These are phyloP conservation scores for Fusarium cicatricum DNA, from an alignment of 2,329 filamentous ascomycete species.

Conservation along the genomic window DNA sequence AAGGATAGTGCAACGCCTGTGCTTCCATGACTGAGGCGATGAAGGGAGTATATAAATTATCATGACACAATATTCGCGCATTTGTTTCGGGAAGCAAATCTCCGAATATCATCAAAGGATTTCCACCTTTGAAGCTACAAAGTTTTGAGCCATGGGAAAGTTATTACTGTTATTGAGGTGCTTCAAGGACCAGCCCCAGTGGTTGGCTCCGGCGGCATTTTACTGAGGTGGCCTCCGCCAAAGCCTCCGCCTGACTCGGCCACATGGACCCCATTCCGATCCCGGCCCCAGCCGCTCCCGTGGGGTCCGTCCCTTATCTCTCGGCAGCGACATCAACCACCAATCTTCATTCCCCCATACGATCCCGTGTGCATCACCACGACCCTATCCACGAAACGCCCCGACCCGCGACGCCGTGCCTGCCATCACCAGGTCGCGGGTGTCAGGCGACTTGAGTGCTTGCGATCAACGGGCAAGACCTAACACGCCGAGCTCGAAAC, in stretches of 20 bases:
- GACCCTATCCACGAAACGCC: background rate
- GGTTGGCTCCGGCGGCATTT: slow-evolving; percentile 11
- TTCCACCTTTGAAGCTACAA: background rate
- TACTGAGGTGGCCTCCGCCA: slow-evolving; percentile 3
- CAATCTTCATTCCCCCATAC: slow-evolving; percentile 1
- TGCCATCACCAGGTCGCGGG: slow-evolving; percentile 3
- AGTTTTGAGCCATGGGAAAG: background rate
- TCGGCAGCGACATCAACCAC: slow-evolving; percentile 21
- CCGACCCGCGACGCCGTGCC: slow-evolving; percentile 10
- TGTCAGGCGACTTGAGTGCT: slow-evolving; percentile 17
- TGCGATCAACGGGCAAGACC: background rate
- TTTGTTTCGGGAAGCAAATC: background rate
- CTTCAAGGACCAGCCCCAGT: background rate
- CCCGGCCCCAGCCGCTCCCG: slow-evolving; percentile 14
- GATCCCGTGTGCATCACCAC: slow-evolving; percentile 18
- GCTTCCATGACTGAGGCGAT: background rate
- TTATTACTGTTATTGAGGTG: background rate
- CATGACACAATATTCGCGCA: slow-evolving; percentile 6
- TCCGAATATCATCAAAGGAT: background rate
- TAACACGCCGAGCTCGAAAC: slow-evolving; percentile 1
- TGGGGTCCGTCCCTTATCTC: slow-evolving; percentile 25
- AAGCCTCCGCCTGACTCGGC: slow-evolving; percentile 31
- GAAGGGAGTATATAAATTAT: background rate
- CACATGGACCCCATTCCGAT: slow-evolving; percentile 28
- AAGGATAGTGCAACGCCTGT: background rate